Conservation (phyloP, 2,329 filamentous ascomycete species). For the Lachnellula willkommii region DNA sequence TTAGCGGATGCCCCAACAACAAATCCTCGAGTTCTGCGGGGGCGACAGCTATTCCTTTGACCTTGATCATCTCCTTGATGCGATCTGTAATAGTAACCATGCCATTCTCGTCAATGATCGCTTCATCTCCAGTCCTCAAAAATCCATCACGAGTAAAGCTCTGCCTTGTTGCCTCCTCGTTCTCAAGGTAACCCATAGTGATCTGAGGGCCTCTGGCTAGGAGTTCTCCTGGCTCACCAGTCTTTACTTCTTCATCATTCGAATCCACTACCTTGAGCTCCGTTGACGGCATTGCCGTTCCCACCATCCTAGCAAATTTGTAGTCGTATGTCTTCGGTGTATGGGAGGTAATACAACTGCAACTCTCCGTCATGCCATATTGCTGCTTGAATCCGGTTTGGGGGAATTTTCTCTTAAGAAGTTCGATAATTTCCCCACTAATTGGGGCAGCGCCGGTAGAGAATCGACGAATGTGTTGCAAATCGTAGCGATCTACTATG, state of each 20-base stretch:
- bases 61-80: constrained; percentile 56
- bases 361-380: constrained; percentile 56
- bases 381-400: constrained; percentile 42
- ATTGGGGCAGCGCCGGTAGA: constrained; percentile 46
- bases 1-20: constrained; percentile 28
- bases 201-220: constrained; percentile 67
- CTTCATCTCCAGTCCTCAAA: constrained; percentile 65
- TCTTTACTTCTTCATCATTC: constrained; percentile 47
- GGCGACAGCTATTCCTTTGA: constrained; percentile 39
- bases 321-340: constrained; percentile 51
- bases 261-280: constrained; percentile 55
- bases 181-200: constrained; percentile 70
- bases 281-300: constrained; percentile 52
- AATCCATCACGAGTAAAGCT: constrained; percentile 59
- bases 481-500: constrained; percentile 29
- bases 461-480: constrained; percentile 51
- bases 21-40: constrained; percentile 40
- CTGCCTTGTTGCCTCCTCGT: constrained; percentile 16
- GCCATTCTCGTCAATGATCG: constrained; percentile 54
- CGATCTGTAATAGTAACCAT: constrained; percentile 74
- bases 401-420: constrained; percentile 38
- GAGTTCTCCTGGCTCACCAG: constrained; percentile 50
- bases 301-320: constrained; percentile 51
- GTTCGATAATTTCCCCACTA: constrained; percentile 31
- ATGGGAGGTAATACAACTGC: constrained; percentile 57